Base-by-base conservation (phyloP, 202 grass and related monocot genomes). In the Panicum virgatum region DNA sequence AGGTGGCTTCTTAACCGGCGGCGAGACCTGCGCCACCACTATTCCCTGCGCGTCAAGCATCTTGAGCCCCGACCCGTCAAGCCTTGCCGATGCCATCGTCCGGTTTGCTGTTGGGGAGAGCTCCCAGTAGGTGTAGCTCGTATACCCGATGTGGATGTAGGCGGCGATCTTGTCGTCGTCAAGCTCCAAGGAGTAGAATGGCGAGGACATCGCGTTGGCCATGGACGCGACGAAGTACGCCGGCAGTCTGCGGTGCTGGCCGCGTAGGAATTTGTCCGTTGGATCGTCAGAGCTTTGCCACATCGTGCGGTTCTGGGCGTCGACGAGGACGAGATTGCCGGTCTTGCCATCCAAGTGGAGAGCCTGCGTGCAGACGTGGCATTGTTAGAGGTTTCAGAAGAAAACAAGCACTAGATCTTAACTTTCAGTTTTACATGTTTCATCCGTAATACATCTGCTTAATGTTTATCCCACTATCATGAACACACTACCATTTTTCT, bases 121-220 rank as follows among this genome's bases (percentile, higher is more conserved):
- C 62, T 93, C 75, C 92, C 95, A 95, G 87, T 98, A 95, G 50
- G 64, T 58, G 64, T 69, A 80, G 23, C 51, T 68, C 34, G 36
- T 44, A 0, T 69, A 10, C 10, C 78, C 64, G 15, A 69, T 8
- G 36, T 69, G 68, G 36, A 88, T 14, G 68, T 93, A 93, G 47
- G 88, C 32, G 8, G 79, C 73, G 14, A 93, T 29, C 86, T 86
- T 88, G 58, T 86, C 80, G n/a, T 46, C 67, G 52, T 87, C 38
- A 48, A 94, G 76, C 79, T 90, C 92, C 16, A 98, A 56, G 53
- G 86, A 85, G 82, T 88, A 94, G 37, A 84, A 88, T 8, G 79
- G 72, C 20, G 30, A 3, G 23, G 47, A 25, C 6, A 2, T 53
- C 22, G 6, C 2, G n/a, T 39, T 51, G 4, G 57, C 14, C 25